A percentile compares a stretch with the other conserved stretches of the same genome.
These are phyloP conservation scores for Cyberlindnera mississippiensis DNA, from an alignment of 805 yeast genomes.

Conservation along the genomic window DNA sequence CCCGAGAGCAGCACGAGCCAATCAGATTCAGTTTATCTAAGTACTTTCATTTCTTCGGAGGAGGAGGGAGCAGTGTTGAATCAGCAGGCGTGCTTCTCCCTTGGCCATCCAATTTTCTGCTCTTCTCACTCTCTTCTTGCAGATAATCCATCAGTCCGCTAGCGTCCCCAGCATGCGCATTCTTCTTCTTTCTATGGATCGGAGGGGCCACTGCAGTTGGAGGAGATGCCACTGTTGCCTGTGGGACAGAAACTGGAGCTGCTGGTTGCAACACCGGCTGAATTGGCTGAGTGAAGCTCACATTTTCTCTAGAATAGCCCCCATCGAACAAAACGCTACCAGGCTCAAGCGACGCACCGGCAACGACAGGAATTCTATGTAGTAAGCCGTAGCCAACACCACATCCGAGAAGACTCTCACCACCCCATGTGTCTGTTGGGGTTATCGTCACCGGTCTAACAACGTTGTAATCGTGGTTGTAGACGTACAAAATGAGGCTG, in stretches of 20 bases:
- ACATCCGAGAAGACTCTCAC: conserved; percentile 82
- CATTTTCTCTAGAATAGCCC: conserved; percentile 11
- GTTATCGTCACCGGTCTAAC: conserved; percentile 84
- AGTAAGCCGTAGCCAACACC: conserved; percentile 91
- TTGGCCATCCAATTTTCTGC: conserved; percentile 36
- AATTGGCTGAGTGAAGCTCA: conserved; percentile 4
- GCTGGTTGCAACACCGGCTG: conserved; percentile 1
- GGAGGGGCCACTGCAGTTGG: conserved; percentile 16
- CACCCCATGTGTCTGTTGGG: conserved; percentile 75
- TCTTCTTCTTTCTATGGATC: conserved; percentile 26
- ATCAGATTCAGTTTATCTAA: too few species aligned
- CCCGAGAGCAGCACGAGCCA: too few species aligned
- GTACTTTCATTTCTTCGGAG: conserved; percentile 26
- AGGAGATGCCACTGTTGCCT: conserved; percentile 1
- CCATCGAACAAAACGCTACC: conserved; percentile 39
- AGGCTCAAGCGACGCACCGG: conserved; percentile 34
- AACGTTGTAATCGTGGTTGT: conserved; percentile 82
- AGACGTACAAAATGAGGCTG: conserved; percentile 61
- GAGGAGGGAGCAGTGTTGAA: conserved; percentile 31
- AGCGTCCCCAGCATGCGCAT: conserved; percentile 3
- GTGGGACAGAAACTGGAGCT: conserved; percentile 3
- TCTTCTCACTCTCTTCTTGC: conserved; percentile 38
- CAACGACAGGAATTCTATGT: conserved; percentile 76
- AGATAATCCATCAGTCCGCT: conserved; percentile 36
- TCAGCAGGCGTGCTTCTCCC: conserved; percentile 18